These are phyloP conservation scores for Botryotinia globosa DNA, from an alignment of 2,329 filamentous ascomycete genomes.

Conservation along the genomic window DNA sequence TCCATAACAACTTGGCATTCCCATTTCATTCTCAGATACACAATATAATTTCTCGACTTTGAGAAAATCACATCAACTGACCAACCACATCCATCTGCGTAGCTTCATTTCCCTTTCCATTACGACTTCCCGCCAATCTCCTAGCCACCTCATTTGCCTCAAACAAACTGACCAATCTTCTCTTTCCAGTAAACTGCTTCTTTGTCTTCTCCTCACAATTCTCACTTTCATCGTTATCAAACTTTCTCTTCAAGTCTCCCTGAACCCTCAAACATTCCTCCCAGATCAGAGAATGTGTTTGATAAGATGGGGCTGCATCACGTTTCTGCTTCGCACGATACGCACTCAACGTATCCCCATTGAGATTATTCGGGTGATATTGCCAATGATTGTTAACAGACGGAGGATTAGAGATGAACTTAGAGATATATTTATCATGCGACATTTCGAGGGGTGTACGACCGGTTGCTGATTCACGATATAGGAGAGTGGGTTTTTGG, in stretches of 20 bases:
- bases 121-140: constrained; percentile 35
- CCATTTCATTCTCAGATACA: not conserved
- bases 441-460: constrained; percentile 69
- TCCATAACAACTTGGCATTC: not conserved
- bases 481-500: constrained; percentile 45
- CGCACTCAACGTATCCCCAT: not conserved
- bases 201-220: constrained; percentile 30
- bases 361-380: constrained; percentile 24
- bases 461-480: constrained; percentile 73
- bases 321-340: not conserved
- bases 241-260: constrained; percentile 12
- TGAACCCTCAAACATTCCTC: constrained; percentile 19
- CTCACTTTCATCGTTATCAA: not conserved
- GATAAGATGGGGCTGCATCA: not conserved
- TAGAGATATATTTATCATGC: constrained; percentile 50
- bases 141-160: constrained; percentile 62
- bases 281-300: not conserved
- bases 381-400: constrained; percentile 28
- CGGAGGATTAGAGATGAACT: constrained; percentile 26
- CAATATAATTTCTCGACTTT: too few relatives aligned
- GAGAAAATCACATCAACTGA: not conserved
- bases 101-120: too few relatives aligned
- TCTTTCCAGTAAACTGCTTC: constrained; percentile 40
- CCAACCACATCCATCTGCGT: not conserved
- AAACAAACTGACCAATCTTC: constrained; percentile 53